These are phyloP conservation scores for Nitzschia inconspicua DNA, from an alignment of 108 stramenopile genomes.

Conservation along the genomic window DNA sequence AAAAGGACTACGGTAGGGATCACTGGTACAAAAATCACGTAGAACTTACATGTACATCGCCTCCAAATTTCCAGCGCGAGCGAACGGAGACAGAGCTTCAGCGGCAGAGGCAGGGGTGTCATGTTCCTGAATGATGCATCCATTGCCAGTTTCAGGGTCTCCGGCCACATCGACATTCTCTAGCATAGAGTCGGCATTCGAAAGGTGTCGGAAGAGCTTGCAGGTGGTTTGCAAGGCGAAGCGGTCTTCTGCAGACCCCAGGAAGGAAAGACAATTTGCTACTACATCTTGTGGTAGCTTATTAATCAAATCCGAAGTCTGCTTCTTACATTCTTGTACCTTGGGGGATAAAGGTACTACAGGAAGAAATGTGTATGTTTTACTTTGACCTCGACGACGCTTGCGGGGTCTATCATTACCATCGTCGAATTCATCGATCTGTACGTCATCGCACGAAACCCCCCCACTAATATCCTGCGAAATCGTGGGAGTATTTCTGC, in stretches of 20 bases:
- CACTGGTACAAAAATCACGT: slow-evolving; percentile 6
- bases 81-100: slow-evolving; percentile 40
- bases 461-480: neutral
- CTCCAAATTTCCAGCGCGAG: slow-evolving; percentile 67
- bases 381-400: slow-evolving; percentile 19
- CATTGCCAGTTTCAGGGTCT: slow-evolving; percentile 39
- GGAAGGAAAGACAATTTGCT: slow-evolving; percentile 55
- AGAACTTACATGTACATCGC: slow-evolving; percentile 78
- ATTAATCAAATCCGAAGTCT: slow-evolving; percentile 25
- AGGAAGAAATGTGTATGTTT: slow-evolving; percentile 3
- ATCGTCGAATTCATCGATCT: slow-evolving; percentile 11
- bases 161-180: slow-evolving; percentile 52
- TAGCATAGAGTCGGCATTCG: slow-evolving; percentile 59
- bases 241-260: slow-evolving; percentile 52
- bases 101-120: slow-evolving; percentile 50
- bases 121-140: slow-evolving; percentile 42
- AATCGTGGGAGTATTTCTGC: slow-evolving; percentile 30
- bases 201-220: slow-evolving; percentile 48
- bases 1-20: neutral
- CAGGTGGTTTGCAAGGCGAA: slow-evolving; percentile 61
- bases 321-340: slow-evolving; percentile 2
- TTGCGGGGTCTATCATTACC: slow-evolving; percentile 28
- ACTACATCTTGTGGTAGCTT: slow-evolving; percentile 48
- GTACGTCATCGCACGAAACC: slow-evolving; percentile 25
- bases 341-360: slow-evolving; percentile 1